phyloP scores from a whole-genome alignment of 2,329 filamentous ascomycete genomes.

The Diaporthe ampelina region DNA sequence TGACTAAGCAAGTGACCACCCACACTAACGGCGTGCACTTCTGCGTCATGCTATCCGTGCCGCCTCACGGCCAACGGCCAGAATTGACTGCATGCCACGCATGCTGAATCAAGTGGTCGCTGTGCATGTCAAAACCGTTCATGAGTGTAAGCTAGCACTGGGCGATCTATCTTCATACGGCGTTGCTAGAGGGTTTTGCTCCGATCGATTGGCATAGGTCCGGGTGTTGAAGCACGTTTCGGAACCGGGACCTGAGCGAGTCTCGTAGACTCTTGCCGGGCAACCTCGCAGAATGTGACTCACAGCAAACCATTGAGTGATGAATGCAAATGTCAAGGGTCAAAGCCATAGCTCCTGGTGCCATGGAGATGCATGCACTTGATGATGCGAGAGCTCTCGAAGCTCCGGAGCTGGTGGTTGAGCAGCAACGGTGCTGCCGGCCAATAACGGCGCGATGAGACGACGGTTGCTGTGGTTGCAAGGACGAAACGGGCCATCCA shows the following conservation, averaged over 20 bases:
- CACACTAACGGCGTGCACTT: neutral
- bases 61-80: neutral
- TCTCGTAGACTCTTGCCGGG: neutral
- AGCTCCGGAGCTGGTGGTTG: conserved; percentile 25
- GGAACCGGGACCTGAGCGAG: neutral
- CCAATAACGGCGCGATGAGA: conserved; percentile 16
- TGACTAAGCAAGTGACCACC: conserved; percentile 4
- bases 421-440: conserved; percentile 29
- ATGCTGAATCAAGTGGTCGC: neutral
- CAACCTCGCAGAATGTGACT: neutral
- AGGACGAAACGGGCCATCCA: neutral
- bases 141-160: neutral
- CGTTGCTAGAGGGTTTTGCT: neutral
- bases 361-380: conserved; percentile 12
- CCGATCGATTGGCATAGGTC: neutral
- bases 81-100: neutral
- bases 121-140: neutral
- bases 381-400: conserved; percentile 1
- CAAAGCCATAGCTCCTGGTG: neutral
- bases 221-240: neutral
- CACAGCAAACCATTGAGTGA: neutral
- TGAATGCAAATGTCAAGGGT: neutral
- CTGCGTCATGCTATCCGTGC: neutral
- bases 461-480: conserved; percentile 32
- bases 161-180: neutral